These are phyloP conservation scores for Prunella vulgaris DNA, from an alignment of 257 asterid species.

Conservation along the genomic window DNA sequence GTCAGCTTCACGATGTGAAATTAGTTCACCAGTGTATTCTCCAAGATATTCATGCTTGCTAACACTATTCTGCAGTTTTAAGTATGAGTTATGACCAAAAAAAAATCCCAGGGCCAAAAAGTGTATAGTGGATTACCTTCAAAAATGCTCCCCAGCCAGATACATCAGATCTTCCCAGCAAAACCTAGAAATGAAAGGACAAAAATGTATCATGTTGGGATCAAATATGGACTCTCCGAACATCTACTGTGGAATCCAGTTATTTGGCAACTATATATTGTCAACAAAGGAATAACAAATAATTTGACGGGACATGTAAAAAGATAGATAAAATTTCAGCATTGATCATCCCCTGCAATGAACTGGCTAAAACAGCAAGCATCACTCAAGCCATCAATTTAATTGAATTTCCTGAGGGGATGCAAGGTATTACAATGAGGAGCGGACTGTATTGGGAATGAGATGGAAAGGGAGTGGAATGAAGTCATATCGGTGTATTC, in stretches of 20 bases:
- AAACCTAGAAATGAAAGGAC: conserved; percentile 43
- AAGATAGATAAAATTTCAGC: not conserved
- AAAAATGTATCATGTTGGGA: conserved; percentile 13
- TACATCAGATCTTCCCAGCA: conserved; percentile 86
- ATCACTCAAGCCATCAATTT: too few species aligned
- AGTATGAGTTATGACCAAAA: conserved; percentile 21
- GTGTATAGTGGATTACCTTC: conserved; percentile 53
- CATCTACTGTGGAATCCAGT: conserved; percentile 7
- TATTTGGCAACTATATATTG: conserved; percentile 2
- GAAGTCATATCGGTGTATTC: too few species aligned
- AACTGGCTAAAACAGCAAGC: too few species aligned
- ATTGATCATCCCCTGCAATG: not conserved
- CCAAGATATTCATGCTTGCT: conserved; percentile 92
- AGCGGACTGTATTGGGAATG: too few species aligned
- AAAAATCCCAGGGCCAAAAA: not conserved
- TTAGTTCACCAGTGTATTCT: conserved; percentile 93
- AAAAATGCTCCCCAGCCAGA: conserved; percentile 99
- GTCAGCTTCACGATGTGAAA: conserved; percentile 98
- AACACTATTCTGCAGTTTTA: conserved; percentile 68
- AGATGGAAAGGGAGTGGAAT: too few species aligned
- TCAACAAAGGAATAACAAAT: conserved; percentile 1
- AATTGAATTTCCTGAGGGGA: too few species aligned
- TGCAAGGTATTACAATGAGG: too few species aligned
- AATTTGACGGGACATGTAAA: conserved; percentile 2
- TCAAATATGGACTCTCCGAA: not conserved